Evolutionary conservation across 345 rosid genomes (phyloP).

Genomic region (Carallia brachiata): DNA sequence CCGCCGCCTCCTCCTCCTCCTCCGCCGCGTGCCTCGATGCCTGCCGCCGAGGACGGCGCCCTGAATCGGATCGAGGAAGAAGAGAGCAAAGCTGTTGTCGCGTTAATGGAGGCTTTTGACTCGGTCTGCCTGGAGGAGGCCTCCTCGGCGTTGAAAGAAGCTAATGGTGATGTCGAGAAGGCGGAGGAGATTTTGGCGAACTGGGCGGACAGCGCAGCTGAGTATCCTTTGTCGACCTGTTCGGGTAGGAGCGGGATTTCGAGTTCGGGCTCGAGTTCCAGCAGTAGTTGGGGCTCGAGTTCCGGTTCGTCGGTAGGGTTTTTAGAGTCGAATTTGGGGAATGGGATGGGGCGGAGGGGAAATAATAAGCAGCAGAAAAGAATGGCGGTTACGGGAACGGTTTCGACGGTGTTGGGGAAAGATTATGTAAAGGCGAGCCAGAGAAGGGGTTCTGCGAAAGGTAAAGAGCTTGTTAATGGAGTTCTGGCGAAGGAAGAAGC

Average conservation of each 20-base stretch:
- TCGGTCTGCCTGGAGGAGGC: slow-evolving; percentile 57
- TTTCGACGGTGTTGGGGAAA: slow-evolving; percentile 75
- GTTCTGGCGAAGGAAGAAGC: slow-evolving; percentile 46
- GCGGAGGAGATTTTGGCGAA: slow-evolving; percentile 44
- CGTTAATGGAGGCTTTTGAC: slow-evolving; percentile 53
- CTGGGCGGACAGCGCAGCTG: slow-evolving; percentile 29
- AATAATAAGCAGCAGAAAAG: slow-evolving; percentile 54
- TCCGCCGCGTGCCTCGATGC: slow-evolving; percentile 4
- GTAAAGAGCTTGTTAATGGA: slow-evolving; percentile 23
- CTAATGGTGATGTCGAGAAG: slow-evolving; percentile 44
- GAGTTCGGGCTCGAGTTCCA: slow-evolving; percentile 28
- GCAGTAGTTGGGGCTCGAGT: slow-evolving; percentile 27
- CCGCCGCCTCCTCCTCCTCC: neutral
- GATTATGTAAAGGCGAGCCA: slow-evolving; percentile 57
- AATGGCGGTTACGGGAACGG: slow-evolving; percentile 76
- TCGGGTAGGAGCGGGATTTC: slow-evolving; percentile 45
- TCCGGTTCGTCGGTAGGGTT: slow-evolving; percentile 37
- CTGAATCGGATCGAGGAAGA: neutral
- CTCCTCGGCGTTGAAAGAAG: slow-evolving; percentile 38
- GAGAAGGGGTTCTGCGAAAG: slow-evolving; percentile 24
- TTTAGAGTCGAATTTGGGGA: slow-evolving; percentile 27
- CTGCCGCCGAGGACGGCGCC: slow-evolving; percentile 15
- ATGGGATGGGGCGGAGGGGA: slow-evolving; percentile 28
- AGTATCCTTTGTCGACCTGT: slow-evolving; percentile 42
- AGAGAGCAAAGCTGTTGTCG: slow-evolving; percentile 8